Percentiles rank a stretch among this genome's conserved stretches.
phyloP scores from a whole-genome alignment of 164 flowering plant species.

The Amborella trichopoda region DNA sequence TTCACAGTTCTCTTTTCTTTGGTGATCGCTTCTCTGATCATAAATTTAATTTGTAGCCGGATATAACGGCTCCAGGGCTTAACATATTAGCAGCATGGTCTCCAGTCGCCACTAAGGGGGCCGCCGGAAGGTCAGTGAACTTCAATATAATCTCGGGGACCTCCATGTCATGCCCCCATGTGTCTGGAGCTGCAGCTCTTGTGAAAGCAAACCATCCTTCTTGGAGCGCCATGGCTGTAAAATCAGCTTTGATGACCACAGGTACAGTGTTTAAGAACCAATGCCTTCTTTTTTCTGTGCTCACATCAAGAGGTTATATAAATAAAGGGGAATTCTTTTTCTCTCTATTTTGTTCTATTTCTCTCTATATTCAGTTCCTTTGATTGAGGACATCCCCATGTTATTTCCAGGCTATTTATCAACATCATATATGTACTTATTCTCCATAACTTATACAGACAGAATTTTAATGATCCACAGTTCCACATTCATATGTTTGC shows the following conservation, averaged over 20 bases:
- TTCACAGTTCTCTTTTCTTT: too few relatives aligned
- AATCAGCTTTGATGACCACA: slow-evolving; percentile 20
- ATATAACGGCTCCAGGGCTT: slow-evolving; percentile 10
- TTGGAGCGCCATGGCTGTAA: slow-evolving; percentile 13
- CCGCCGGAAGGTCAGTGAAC: slow-evolving; percentile 3
- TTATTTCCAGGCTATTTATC: background rate
- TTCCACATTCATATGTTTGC: background rate
- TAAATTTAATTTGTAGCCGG: too few relatives aligned
- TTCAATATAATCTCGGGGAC: too few relatives aligned
- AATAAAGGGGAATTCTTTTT: background rate
- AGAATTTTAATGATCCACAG: too few relatives aligned
- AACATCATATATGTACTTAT: background rate
- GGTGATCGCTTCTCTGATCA: too few relatives aligned
- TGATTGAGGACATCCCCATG: background rate
- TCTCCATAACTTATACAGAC: too few relatives aligned
- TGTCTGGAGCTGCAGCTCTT: slow-evolving; percentile 5
- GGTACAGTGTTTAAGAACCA: slow-evolving; percentile 5
- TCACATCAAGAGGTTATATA: too few relatives aligned
- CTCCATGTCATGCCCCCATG: slow-evolving; percentile 10
- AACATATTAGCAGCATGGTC: slow-evolving; percentile 12
- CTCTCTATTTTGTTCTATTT: background rate
- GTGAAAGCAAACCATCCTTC: slow-evolving; percentile 9
- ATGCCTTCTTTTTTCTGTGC: too few relatives aligned
- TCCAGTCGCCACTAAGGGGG: background rate
- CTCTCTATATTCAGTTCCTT: background rate